phyloP scores from a whole-genome alignment of 2,329 filamentous ascomycete species.

The Penicillium sp. region DNA sequence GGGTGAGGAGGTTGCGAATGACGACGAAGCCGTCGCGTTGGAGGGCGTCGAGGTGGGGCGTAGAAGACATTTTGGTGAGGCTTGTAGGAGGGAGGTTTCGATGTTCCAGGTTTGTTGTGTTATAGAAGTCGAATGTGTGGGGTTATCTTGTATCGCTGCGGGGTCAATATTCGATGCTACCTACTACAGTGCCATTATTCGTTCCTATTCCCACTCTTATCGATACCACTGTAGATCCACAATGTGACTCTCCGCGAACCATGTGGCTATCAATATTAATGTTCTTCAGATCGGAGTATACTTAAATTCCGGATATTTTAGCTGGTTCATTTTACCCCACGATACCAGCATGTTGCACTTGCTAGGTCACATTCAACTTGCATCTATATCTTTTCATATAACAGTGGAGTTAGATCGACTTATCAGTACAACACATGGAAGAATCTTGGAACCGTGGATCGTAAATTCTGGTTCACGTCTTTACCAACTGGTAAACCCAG shows the following conservation, averaged over 20 bases:
- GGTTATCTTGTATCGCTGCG: slow-evolving; percentile 14
- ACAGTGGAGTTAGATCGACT: neutral
- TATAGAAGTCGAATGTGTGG: neutral
- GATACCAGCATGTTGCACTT: neutral
- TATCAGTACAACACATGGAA: neutral
- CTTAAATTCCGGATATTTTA: neutral
- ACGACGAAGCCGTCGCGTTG: slow-evolving; percentile 73
- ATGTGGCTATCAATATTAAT: neutral
- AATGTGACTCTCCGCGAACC: slow-evolving; percentile 8
- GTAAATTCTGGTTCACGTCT: neutral
- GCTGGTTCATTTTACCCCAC: neutral
- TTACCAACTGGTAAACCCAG: neutral
- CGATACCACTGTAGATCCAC: slow-evolving; percentile 19
- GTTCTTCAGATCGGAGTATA: neutral
- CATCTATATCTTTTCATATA: neutral
- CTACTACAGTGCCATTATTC: slow-evolving; percentile 15
- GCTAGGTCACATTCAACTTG: neutral
- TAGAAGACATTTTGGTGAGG: slow-evolving; percentile 17
- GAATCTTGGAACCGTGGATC: neutral
- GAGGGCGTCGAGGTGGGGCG: slow-evolving; percentile 55
- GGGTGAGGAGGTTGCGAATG: slow-evolving; percentile 63
- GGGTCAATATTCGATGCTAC: slow-evolving; percentile 9
- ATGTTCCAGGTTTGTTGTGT: neutral
- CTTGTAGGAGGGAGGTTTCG: neutral
- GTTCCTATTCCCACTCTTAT: slow-evolving; percentile 1